Percentiles rank a stretch among this genome's conserved stretches.
These are phyloP conservation scores for Lotmaria passim DNA, from an alignment of 208 protist species.

Conservation along the genomic window DNA sequence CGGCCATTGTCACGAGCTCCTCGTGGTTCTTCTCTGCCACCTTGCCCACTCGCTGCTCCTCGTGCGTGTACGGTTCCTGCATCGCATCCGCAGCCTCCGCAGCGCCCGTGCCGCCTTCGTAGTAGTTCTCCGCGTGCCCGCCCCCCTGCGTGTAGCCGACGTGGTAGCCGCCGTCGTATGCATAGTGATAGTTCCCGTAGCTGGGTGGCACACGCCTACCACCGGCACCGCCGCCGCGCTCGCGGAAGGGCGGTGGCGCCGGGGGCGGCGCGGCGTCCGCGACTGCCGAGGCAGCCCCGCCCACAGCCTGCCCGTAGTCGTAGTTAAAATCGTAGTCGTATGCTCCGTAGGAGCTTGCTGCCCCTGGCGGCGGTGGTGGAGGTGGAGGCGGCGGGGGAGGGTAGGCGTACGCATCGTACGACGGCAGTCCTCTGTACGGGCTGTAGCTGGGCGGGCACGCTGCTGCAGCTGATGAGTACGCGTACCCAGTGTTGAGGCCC, in stretches of 20 bases:
- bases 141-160: not conserved
- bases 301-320: not conserved
- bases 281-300: not conserved
- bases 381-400: slow-evolving; percentile 5
- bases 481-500: not conserved
- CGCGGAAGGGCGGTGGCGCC: slow-evolving; percentile 1
- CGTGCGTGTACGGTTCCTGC: not conserved
- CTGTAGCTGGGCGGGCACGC: slow-evolving; percentile 4
- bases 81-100: no score
- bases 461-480: not conserved
- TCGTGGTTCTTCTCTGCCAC: slow-evolving; percentile 13
- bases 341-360: not conserved
- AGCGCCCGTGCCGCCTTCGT: not conserved
- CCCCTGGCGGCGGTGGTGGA: not conserved
- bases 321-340: slow-evolving; percentile 1
- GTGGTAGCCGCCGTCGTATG: not conserved
- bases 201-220: not conserved
- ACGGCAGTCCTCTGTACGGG: not conserved
- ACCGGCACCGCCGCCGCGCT: not conserved
- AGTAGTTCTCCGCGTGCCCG: not conserved
- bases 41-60: not conserved
- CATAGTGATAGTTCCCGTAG: slow-evolving; percentile 7
- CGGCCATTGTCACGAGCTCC: slow-evolving; percentile 6
- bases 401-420: slow-evolving; percentile 14
- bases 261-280: not conserved